A percentile compares a stretch with the other conserved stretches of the same genome.
Conservation (phyloP, 371 early-diverging fungal genomes). For the Sporodiniella umbellata region DNA sequence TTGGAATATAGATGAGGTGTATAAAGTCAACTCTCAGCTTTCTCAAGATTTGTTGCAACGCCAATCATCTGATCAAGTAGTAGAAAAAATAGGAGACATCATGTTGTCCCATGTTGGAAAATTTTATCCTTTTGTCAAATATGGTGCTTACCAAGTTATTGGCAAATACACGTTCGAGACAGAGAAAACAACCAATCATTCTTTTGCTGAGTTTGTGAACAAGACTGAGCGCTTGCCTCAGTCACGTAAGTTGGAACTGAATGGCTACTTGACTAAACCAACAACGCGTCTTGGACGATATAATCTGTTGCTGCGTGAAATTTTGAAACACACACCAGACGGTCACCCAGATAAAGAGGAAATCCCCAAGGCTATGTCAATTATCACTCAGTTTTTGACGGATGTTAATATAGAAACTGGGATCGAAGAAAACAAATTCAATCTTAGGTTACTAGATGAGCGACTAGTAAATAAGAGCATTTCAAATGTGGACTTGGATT, state of each 20-base stretch:
- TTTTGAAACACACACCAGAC: conserved; percentile 81
- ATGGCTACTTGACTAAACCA: conserved; percentile 81
- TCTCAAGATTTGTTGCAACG: conserved; percentile 62
- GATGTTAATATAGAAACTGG: conserved; percentile 84
- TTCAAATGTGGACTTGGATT: conserved; percentile 37
- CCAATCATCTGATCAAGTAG: conserved; percentile 68
- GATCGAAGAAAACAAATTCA: conserved; percentile 66
- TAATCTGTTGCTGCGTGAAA: conserved; percentile 78
- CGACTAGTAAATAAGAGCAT: conserved; percentile 69
- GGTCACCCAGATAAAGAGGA: conserved; percentile 75
- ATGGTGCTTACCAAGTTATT: conserved; percentile 86
- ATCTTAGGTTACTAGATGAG: conserved; percentile 18
- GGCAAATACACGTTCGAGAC: conserved; percentile 80
- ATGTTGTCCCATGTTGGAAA: conserved; percentile 69
- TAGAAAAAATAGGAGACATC: conserved; percentile 85
- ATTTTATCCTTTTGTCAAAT: conserved; percentile 82
- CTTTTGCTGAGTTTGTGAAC: conserved; percentile 73
- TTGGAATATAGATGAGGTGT: conserved; percentile 76
- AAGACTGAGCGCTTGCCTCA: conserved; percentile 73
- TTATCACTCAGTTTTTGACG: conserved; percentile 69
- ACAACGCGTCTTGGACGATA: conserved; percentile 90
- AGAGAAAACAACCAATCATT: conserved; percentile 66
- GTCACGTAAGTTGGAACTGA: conserved; percentile 77
- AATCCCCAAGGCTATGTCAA: conserved; percentile 60
- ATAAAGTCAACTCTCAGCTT: conserved; percentile 66